These are phyloP conservation scores for Solanum stenotomum DNA, from an alignment of 257 asterid genomes.

Conservation along the genomic window DNA sequence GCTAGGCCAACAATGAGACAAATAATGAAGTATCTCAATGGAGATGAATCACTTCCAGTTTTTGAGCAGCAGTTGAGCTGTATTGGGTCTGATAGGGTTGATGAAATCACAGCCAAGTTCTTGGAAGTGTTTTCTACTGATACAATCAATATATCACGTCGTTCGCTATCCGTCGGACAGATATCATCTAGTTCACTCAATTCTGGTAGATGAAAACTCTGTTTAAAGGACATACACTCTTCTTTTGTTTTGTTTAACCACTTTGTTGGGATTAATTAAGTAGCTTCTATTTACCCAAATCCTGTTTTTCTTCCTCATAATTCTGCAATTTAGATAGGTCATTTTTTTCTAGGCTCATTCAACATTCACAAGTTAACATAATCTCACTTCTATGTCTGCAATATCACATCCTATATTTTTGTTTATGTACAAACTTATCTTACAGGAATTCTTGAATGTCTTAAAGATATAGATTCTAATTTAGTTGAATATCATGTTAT, in stretches of 20 bases:
- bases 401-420: not conserved
- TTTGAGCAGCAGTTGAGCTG: not conserved
- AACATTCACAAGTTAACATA: not conserved
- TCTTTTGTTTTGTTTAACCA: not conserved
- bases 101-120: slow-evolving; percentile 5
- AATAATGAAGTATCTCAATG: slow-evolving; percentile 16
- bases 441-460: not conserved
- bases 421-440: not conserved
- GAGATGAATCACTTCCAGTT: slow-evolving; percentile 11
- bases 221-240: not conserved
- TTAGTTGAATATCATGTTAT: not conserved
- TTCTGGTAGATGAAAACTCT: slow-evolving; percentile 28
- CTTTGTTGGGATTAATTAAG: not conserved
- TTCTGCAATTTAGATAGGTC: not conserved
- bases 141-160: slow-evolving; percentile 6
- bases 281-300: not conserved
- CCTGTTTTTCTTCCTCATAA: not conserved
- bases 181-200: slow-evolving; percentile 27
- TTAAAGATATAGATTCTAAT: not conserved
- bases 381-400: not conserved
- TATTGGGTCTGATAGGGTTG: not conserved
- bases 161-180: slow-evolving; percentile 26
- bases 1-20: slow-evolving; percentile 33
- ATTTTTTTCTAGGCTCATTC: not conserved
- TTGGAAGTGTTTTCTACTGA: not conserved